Evolutionary conservation across 331 rosid genomes (phyloP).

Genomic region (Acacia pycnantha): DNA sequence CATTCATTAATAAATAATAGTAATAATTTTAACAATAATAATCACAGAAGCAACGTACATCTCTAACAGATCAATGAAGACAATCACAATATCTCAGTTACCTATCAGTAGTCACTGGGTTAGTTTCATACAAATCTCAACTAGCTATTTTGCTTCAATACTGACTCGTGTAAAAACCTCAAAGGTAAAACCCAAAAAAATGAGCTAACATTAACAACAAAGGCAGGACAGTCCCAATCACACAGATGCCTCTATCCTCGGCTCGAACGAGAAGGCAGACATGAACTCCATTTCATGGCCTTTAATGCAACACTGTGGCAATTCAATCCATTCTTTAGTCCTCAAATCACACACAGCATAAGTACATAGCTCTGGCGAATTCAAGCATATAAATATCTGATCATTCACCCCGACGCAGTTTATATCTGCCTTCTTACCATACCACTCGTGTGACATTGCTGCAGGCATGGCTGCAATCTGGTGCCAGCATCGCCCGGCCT

Average conservation of each 20-base stretch:
- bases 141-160: conserved; percentile 35
- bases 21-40: conserved; percentile 12
- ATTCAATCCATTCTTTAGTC: conserved; percentile 69
- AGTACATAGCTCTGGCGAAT: conserved; percentile 58
- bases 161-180: conserved; percentile 13
- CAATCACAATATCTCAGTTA: conserved; percentile 30
- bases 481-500: conserved; percentile 60
- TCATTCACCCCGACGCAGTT: conserved; percentile 86
- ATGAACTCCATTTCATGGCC: conserved; percentile 78
- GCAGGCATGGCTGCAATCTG: conserved; percentile 89
- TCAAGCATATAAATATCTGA: conserved; percentile 72
- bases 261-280: conserved; percentile 93
- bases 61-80: conserved; percentile 19
- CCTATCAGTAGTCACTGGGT: conserved; percentile 38
- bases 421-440: conserved; percentile 84
- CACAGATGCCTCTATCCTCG: conserved; percentile 82
- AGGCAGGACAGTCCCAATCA: neutral
- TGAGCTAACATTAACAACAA: conserved; percentile 28
- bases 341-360: conserved; percentile 63
- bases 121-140: conserved; percentile 37
- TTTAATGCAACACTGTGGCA: conserved; percentile 64
- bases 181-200: neutral
- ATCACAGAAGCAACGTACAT: conserved; percentile 28
- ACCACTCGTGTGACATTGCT: conserved; percentile 89
- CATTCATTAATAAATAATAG: neutral